Evolutionary conservation across 1,139 yeast genomes (phyloP), one percentile per base, ranked within the genome.

Genomic region (Petasospora rhodanensis): DNA sequence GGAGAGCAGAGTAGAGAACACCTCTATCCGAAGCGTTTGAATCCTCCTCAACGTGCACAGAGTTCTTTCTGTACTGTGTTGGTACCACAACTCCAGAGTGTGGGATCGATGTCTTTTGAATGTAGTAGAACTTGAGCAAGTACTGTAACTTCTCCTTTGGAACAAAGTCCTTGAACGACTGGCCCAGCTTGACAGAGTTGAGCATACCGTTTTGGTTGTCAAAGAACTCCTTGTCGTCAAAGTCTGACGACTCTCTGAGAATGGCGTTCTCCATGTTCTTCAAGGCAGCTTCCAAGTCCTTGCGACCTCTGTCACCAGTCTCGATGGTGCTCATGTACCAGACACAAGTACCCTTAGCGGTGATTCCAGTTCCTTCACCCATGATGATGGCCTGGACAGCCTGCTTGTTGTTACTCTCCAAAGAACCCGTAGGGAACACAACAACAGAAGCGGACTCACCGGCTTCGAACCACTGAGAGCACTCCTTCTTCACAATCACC

Each of bases 301-400:
- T 63, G 48, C 84, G 79, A 11, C 93, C 96, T 38, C 73, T 69
- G 27, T 69, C 62, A 36, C 85, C 86, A 33, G 67, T 73, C 57
- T 85, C 94, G 35, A 75, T 71, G 1, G 95, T 80, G 22, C 89
- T 79, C 44, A 87, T 66, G 59, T 85, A 87, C 97, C 97, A 89
- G 34, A 87, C 74, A 28, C 93, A 75, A 50, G 89, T 91, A 29
- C 86, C 94, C n/a, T 58, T 59, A 1, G 97, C 95, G 49, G 95
- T 87, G 43, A 83, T 81, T 12, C 95, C 96, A 2, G 91, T 68
- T 9, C 85, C 91, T n/a, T 87, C 77, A 31, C 95, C 95, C 66
- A 85, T 78, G 26, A 91, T 83, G 25, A 89, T 64, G 5, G 81
- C 93, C 59, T 89, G 96, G 19, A 91, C 93, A 6, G 93, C 84